Percentiles rank a stretch among this genome's conserved stretches.
Conservation (phyloP, 2,329 filamentous ascomycete genomes). For the Pyrenochaeta sp. region DNA sequence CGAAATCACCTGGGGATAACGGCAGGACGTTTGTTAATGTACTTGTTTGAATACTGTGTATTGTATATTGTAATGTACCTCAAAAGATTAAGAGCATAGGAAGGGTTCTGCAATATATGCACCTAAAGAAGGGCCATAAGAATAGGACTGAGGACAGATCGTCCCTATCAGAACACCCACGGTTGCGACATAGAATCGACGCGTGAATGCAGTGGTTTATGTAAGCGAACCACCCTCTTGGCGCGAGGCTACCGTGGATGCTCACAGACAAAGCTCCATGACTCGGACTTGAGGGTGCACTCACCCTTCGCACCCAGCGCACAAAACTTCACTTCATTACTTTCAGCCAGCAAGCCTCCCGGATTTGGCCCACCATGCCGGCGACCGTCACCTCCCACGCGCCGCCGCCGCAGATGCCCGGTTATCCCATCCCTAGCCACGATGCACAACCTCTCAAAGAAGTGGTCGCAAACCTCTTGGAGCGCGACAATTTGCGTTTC, state of each 20-base stretch:
- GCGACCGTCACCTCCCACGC: constrained; percentile 25
- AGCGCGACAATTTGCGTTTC: constrained; percentile 72
- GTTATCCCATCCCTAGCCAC: constrained; percentile 32
- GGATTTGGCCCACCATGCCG: constrained; percentile 23
- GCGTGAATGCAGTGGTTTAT: neutral
- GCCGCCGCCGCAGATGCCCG: constrained; percentile 49
- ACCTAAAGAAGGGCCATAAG: neutral
- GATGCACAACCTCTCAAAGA: constrained; percentile 64
- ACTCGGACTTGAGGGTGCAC: neutral
- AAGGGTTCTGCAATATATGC: neutral
- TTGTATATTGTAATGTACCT: neutral
- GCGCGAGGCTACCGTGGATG: neutral
- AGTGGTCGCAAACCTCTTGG: constrained; percentile 79
- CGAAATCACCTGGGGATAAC: neutral
- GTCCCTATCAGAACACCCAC: neutral
- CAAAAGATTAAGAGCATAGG: neutral
- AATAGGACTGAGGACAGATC: neutral
- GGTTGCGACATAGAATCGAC: neutral
- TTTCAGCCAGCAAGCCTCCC: neutral
- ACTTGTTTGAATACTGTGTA: constrained; percentile 2
- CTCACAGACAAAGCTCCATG: neutral
- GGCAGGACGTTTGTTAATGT: neutral
- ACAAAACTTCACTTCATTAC: neutral
- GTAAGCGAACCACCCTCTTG: constrained; percentile 4
- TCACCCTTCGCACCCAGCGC: neutral